Evolutionary conservation across 306 rosid species (phyloP).

Genomic region (Alnus rubra): DNA sequence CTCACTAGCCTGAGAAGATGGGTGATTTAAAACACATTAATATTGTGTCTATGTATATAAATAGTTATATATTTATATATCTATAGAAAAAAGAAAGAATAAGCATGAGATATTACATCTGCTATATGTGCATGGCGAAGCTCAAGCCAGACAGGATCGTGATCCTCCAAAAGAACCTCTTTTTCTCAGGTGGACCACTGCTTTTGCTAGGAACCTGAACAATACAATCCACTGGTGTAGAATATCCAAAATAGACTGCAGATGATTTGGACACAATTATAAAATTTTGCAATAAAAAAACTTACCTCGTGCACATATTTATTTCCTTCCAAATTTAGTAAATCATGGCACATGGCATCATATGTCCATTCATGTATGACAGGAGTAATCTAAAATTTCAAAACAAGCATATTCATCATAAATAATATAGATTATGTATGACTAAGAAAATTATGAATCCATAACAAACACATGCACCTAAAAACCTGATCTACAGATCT

Average conservation of each 20-base stretch:
- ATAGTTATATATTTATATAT: not conserved
- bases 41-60: not conserved
- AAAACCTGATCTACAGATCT: conserved; percentile 97
- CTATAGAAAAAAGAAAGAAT: not conserved
- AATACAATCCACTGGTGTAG: conserved; percentile 24
- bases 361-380: conserved; percentile 98
- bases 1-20: conserved; percentile 78
- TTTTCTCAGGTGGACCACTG: conserved; percentile 80
- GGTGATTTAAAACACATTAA: conserved; percentile 26
- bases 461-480: conserved; percentile 47
- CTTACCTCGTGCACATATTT: conserved; percentile 86
- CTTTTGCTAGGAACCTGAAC: conserved; percentile 73
- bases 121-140: conserved; percentile 98
- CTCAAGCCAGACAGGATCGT: conserved; percentile 96
- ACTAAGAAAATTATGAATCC: conserved; percentile 22
- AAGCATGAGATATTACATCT: conserved; percentile 56
- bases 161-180: conserved; percentile 96
- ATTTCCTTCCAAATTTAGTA: conserved; percentile 87
- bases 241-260: conserved; percentile 20
- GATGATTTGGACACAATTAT: conserved; percentile 17
- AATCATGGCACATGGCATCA: conserved; percentile 98
- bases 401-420: conserved; percentile 33
- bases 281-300: conserved; percentile 26
- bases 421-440: conserved; percentile 20
- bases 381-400: conserved; percentile 87